These are phyloP conservation scores for Fusarium decemcellulare DNA, from an alignment of 2,329 filamentous ascomycete genomes.

Conservation along the genomic window DNA sequence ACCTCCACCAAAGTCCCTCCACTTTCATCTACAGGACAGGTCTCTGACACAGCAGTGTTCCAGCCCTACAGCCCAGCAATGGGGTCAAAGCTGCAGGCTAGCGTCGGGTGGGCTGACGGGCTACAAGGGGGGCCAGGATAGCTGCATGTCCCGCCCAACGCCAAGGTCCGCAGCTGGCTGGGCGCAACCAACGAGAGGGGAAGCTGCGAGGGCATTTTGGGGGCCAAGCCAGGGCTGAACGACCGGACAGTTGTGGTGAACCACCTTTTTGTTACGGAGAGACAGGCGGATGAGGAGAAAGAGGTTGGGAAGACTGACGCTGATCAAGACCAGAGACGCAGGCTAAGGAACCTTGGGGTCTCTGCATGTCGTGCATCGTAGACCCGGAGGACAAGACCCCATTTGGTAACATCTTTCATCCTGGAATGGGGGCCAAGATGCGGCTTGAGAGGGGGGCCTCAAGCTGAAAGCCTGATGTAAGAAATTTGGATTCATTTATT, in stretches of 20 bases:
- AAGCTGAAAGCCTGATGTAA: not conserved
- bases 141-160: not conserved
- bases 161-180: no score
- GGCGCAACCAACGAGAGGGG: no score
- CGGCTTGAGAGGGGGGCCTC: not conserved
- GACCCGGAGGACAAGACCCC: constrained; percentile 2
- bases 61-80: constrained; percentile 30
- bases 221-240: not conserved
- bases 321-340: no score
- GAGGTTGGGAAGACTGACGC: no score
- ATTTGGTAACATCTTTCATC: constrained; percentile 14
- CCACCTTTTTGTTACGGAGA: not conserved
- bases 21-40: not conserved
- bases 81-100: constrained; percentile 9
- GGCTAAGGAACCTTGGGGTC: not conserved
- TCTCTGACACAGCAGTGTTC: not conserved
- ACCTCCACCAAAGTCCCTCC: not conserved
- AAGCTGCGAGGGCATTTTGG: not conserved
- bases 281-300: not conserved
- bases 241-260: not conserved
- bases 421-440: not conserved
- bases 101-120: constrained; percentile 28
- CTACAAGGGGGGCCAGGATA: not conserved
- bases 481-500: not conserved
- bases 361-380: not conserved